phyloP scores from a whole-genome alignment of 2,329 filamentous ascomycete genomes.

The Cordyceps militaris region DNA sequence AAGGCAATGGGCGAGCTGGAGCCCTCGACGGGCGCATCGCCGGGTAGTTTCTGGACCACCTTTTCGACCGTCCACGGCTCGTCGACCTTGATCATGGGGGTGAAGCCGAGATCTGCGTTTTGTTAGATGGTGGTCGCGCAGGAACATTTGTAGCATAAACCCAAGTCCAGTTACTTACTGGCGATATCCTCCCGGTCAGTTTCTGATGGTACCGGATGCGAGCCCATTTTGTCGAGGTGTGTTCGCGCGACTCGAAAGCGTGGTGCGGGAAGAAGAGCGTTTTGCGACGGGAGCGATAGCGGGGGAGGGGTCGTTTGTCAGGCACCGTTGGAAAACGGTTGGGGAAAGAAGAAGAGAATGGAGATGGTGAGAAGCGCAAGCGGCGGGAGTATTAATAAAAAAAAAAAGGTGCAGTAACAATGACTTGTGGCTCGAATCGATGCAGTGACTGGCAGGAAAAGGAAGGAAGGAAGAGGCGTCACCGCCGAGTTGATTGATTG shows the following conservation, averaged over 20 bases:
- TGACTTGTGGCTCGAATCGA: no score
- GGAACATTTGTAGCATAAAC: no score
- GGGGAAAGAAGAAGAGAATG: neutral
- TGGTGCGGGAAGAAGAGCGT: neutral
- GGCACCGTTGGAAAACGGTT: neutral
- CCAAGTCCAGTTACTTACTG: slow-evolving; percentile 16
- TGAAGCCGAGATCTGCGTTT: slow-evolving; percentile 27
- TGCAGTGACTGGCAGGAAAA: no score
- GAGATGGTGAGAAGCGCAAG: neutral
- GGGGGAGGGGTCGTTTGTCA: slow-evolving; percentile 8
- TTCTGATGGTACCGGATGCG: slow-evolving; percentile 20
- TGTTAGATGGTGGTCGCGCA: neutral
- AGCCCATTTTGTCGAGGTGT: slow-evolving; percentile 21
- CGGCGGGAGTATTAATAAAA: no score
- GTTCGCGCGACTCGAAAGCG: neutral
- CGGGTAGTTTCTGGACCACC: slow-evolving; percentile 58
- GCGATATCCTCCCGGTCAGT: slow-evolving; percentile 18
- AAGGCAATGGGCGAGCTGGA: slow-evolving; percentile 75
- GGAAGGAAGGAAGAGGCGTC: no score
- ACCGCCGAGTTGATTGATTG: no score
- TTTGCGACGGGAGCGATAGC: neutral
- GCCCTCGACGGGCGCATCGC: slow-evolving; percentile 46
- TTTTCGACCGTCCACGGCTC: slow-evolving; percentile 50
- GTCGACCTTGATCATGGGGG: slow-evolving; percentile 31
- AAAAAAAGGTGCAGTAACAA: no score